A percentile compares a stretch with the other conserved stretches of the same genome.
These are phyloP conservation scores for Fusarium begoniae DNA, from an alignment of 2,329 filamentous ascomycete species.

Conservation along the genomic window DNA sequence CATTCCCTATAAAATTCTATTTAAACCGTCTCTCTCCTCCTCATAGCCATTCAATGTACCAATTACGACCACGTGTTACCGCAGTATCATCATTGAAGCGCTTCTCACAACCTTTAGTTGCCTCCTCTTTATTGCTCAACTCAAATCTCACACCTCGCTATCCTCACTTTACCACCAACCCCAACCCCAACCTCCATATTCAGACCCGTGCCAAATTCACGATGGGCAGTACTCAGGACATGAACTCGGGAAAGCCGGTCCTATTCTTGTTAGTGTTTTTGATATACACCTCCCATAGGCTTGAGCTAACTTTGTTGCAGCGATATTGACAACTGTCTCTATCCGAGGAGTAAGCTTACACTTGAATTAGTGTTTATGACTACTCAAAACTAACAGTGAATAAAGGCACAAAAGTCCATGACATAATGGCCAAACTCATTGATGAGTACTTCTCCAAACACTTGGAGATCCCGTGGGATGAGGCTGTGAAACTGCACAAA, in stretches of 20 bases:
- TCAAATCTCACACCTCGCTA: constrained; percentile 22
- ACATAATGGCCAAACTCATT: constrained; percentile 89
- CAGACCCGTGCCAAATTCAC: constrained; percentile 18
- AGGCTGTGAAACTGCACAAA: constrained; percentile 85
- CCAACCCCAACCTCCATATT: constrained; percentile 5
- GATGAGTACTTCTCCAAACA: constrained; percentile 71
- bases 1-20: constrained; percentile 12
- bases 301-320: constrained; percentile 60
- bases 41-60: constrained; percentile 33
- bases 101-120: constrained; percentile 14
- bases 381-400: constrained; percentile 6
- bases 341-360: constrained; percentile 76
- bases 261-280: constrained; percentile 53
- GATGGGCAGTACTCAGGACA: constrained; percentile 50
- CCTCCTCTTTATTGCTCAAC: constrained; percentile 19
- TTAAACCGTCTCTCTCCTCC: constrained; percentile 3
- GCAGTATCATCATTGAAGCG: constrained; percentile 26
- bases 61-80: constrained; percentile 37
- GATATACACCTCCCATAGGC: background rate
- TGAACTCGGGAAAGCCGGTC: constrained; percentile 49
- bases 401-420: constrained; percentile 79
- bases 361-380: background rate
- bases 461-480: constrained; percentile 75
- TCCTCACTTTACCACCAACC: constrained; percentile 10
- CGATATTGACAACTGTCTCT: constrained; percentile 98